These are phyloP conservation scores for Sporothrix sp. DNA, from an alignment of 2,329 filamentous ascomycete species.

Conservation along the genomic window DNA sequence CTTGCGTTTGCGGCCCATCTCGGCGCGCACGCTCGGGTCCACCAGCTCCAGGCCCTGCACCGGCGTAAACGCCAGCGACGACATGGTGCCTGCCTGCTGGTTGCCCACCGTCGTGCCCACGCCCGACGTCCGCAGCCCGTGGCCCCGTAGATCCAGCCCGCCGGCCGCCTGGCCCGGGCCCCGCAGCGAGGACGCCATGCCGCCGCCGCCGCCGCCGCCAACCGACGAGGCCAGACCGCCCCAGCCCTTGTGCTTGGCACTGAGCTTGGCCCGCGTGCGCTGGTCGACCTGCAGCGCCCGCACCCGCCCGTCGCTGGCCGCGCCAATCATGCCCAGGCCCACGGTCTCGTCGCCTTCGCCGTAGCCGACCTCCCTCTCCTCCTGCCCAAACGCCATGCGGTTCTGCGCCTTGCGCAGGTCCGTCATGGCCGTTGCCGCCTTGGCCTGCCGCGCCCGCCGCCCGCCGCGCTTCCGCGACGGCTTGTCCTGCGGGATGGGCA, in stretches of 20 bases:
- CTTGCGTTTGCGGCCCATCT: conserved; percentile 81
- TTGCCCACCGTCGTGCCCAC: conserved; percentile 60
- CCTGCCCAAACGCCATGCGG: conserved; percentile 88
- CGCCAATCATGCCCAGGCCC: conserved; percentile 92
- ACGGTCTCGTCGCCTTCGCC: conserved; percentile 75
- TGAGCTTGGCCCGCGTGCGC: conserved; percentile 83
- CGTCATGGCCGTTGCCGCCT: conserved; percentile 95
- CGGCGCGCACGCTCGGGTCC: conserved; percentile 81
- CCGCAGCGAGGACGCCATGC: conserved; percentile 69
- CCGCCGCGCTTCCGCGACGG: conserved; percentile 88
- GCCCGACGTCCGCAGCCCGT: conserved; percentile 70
- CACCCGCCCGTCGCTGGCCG: conserved; percentile 78
- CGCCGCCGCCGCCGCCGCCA: conserved; percentile 41
- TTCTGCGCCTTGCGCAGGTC: conserved; percentile 95
- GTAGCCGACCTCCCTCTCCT: conserved; percentile 89
- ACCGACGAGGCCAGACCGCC: conserved; percentile 42
- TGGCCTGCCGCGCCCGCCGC: conserved; percentile 80
- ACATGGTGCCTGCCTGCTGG: conserved; percentile 60
- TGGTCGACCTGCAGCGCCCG: conserved; percentile 84
- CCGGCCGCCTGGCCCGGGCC: conserved; percentile 59
- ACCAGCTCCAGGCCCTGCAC: conserved; percentile 92
- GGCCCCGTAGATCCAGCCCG: conserved; percentile 62
- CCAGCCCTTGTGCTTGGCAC: conserved; percentile 95
- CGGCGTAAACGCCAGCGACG: conserved; percentile 84
- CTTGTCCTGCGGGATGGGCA: conserved; percentile 92